These are phyloP conservation scores for Fusarium phyllophilum DNA, from an alignment of 2,329 filamentous ascomycete genomes.

Conservation along the genomic window DNA sequence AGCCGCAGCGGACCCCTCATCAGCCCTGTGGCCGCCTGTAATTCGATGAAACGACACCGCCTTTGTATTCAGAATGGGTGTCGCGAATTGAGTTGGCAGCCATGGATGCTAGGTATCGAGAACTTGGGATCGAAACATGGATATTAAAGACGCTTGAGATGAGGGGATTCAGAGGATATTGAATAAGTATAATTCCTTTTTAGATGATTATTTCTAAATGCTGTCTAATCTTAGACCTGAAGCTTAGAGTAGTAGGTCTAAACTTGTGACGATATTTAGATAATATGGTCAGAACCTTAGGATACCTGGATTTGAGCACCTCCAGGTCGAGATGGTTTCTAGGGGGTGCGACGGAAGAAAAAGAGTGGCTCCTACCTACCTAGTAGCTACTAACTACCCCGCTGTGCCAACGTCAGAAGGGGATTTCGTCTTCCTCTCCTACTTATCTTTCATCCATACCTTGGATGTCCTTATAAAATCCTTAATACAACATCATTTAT, in stretches of 20 bases:
- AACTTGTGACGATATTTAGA: background rate
- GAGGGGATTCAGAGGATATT: background rate
- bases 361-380: background rate
- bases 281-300: background rate
- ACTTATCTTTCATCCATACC: slow-evolving; percentile 30
- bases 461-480: slow-evolving; percentile 31
- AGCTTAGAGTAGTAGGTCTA: background rate
- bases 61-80: slow-evolving; percentile 12
- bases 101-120: background rate
- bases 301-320: background rate
- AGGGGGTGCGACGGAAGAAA: background rate
- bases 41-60: slow-evolving; percentile 42
- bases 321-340: background rate
- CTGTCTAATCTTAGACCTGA: background rate
- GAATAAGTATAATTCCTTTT: background rate
- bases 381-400: slow-evolving; percentile 34
- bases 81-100: slow-evolving; percentile 14
- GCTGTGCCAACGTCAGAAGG: slow-evolving; percentile 41
- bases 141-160: background rate
- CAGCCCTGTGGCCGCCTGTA: slow-evolving; percentile 40
- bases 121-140: background rate
- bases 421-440: slow-evolving; percentile 10
- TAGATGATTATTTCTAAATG: background rate
- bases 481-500: slow-evolving; percentile 11
- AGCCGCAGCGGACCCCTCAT: slow-evolving; percentile 37